Conservation (phyloP, 1,284 basidiomycete genomes). For the Pseudozyma hubeiensis region DNA sequence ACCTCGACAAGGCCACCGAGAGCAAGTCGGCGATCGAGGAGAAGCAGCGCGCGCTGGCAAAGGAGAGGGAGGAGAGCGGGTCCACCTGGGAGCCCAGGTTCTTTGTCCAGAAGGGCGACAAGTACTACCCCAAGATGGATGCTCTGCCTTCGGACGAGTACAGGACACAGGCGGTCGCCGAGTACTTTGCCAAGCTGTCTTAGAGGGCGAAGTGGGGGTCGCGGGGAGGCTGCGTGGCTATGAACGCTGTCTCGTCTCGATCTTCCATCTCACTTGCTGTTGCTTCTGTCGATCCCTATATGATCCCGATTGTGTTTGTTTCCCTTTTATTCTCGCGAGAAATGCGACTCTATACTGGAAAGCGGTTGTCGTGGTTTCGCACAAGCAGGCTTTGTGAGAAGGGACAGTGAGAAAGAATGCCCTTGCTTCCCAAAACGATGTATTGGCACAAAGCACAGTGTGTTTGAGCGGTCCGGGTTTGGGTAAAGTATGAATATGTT, state of each 20-base stretch:
- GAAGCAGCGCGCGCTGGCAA: slow-evolving; percentile 85
- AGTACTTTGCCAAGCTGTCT: slow-evolving; percentile 48
- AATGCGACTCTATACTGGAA: too few relatives aligned
- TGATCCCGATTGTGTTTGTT: too few relatives aligned
- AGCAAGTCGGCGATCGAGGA: slow-evolving; percentile 93
- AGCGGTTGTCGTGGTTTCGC: too few relatives aligned
- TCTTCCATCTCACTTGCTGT: too few relatives aligned
- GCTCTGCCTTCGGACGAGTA: slow-evolving; percentile 48
- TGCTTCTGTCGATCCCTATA: too few relatives aligned
- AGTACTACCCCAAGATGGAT: slow-evolving; percentile 61
- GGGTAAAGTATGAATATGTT: too few relatives aligned
- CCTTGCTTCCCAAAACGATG: too few relatives aligned
- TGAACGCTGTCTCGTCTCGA: background rate
- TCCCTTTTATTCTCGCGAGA: too few relatives aligned
- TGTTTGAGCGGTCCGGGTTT: too few relatives aligned
- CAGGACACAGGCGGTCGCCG: slow-evolving; percentile 39
- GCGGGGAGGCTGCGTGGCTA: background rate
- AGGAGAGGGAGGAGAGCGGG: slow-evolving; percentile 80
- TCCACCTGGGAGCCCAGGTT: slow-evolving; percentile 79
- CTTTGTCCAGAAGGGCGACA: slow-evolving; percentile 77
- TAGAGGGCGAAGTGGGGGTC: background rate
- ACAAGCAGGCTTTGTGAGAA: too few relatives aligned
- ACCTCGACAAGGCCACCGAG: slow-evolving; percentile 93
- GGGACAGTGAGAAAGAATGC: too few relatives aligned
- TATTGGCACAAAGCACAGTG: too few relatives aligned